phyloP scores from a whole-genome alignment of 2,329 filamentous ascomycete genomes.

The Pyrenochaeta sp. region DNA sequence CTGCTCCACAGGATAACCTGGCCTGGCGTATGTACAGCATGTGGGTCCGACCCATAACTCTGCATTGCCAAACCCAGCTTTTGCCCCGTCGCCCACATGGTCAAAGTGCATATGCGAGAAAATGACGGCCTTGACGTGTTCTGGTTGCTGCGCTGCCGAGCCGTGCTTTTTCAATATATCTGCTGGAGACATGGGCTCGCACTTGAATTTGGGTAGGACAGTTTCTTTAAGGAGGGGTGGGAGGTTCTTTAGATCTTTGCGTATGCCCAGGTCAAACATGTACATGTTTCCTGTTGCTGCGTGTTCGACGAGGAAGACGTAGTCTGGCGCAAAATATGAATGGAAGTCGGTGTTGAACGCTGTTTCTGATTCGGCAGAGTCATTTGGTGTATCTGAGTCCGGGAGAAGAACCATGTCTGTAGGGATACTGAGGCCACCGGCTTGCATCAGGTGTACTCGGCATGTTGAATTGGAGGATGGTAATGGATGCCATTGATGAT shows the following conservation, averaged over 20 bases:
- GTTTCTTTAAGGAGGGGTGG: slow-evolving; percentile 52
- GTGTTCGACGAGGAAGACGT: slow-evolving; percentile 42
- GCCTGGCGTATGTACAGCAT: slow-evolving; percentile 39
- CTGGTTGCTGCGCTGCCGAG: slow-evolving; percentile 38
- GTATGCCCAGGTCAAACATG: slow-evolving; percentile 64
- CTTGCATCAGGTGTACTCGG: slow-evolving; percentile 45
- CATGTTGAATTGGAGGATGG: slow-evolving; percentile 31
- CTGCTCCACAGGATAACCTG: slow-evolving; percentile 34
- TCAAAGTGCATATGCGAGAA: slow-evolving; percentile 52
- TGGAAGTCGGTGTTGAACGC: slow-evolving; percentile 37
- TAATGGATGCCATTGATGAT: slow-evolving; percentile 32
- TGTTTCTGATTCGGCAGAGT: slow-evolving; percentile 46
- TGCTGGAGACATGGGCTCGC: slow-evolving; percentile 34
- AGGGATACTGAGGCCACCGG: slow-evolving; percentile 54
- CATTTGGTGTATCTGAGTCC: slow-evolving; percentile 51
- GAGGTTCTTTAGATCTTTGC: slow-evolving; percentile 51
- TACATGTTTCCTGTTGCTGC: slow-evolving; percentile 43
- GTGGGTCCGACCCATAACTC: slow-evolving; percentile 51
- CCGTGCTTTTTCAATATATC: slow-evolving; percentile 37
- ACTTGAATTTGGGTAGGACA: slow-evolving; percentile 51
- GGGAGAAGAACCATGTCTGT: slow-evolving; percentile 56
- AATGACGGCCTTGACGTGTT: slow-evolving; percentile 51
- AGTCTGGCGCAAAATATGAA: slow-evolving; percentile 37
- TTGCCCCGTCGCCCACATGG: slow-evolving; percentile 50
- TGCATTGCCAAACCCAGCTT: slow-evolving; percentile 44